These are phyloP conservation scores for Logfia minima DNA, from an alignment of 129 eudicot species.

Conservation along the genomic window DNA sequence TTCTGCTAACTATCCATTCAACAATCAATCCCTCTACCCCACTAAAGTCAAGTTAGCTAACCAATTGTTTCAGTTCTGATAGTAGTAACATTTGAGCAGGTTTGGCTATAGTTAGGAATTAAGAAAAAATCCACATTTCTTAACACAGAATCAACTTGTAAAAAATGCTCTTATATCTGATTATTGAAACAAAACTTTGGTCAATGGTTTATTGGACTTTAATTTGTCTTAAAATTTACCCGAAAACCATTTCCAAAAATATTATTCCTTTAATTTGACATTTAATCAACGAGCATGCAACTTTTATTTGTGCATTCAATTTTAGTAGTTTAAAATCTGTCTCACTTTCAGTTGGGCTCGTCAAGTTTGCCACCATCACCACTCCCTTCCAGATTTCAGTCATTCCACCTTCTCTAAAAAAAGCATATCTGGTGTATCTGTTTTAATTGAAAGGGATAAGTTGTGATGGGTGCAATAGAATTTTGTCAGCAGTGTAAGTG, in stretches of 20 bases:
- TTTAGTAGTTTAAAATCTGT: conserved; percentile 20
- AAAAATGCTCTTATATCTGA: background rate
- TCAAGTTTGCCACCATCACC: conserved; percentile 3
- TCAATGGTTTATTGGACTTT: conserved; percentile 1
- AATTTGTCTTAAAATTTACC: background rate
- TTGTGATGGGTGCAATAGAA: conserved; percentile 20
- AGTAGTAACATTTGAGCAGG: background rate
- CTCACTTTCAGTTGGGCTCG: conserved; percentile 11
- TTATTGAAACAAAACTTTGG: conserved; percentile 6
- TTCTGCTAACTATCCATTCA: background rate
- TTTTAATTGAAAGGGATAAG: background rate
- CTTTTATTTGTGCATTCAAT: conserved; percentile 25
- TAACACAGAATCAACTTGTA: background rate
- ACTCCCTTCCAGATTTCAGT: background rate
- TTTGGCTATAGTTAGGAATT: background rate
- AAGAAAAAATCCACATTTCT: background rate
- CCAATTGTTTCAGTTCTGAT: background rate
- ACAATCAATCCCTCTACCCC: background rate
- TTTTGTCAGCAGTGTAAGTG: conserved; percentile 10
- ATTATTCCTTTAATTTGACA: conserved; percentile 28
- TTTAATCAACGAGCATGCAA: conserved; percentile 16
- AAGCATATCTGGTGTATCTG: background rate
- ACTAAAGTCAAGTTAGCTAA: background rate
- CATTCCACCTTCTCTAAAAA: conserved; percentile 9
- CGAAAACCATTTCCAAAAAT: conserved; percentile 19